Evolutionary conservation across 2,329 filamentous ascomycete genomes (phyloP).

Genomic region (Gaeumannomyces sp.): DNA sequence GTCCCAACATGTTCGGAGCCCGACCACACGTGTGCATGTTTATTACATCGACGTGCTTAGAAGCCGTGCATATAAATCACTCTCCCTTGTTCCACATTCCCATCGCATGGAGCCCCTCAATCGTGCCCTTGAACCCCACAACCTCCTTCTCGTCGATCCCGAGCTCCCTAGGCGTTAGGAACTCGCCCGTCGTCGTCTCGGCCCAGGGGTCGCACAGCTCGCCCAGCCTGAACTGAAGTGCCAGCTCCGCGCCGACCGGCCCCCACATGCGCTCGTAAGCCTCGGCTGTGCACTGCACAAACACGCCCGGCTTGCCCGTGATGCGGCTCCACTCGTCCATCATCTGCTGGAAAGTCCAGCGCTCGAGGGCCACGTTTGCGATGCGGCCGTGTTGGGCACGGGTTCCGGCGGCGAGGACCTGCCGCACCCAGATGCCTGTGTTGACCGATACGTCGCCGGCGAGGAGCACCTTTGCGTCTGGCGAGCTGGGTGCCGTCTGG

Average conservation of each 20-base stretch:
- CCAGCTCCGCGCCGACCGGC: slow-evolving; percentile 17
- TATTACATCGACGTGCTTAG: no score
- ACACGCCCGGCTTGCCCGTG: slow-evolving; percentile 18
- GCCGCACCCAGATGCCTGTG: slow-evolving; percentile 21
- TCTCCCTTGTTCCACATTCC: no score
- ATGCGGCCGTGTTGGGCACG: slow-evolving; percentile 16
- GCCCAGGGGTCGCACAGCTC: slow-evolving; percentile 16
- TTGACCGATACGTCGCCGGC: slow-evolving; percentile 20
- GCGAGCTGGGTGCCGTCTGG: no score
- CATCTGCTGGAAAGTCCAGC: slow-evolving; percentile 19
- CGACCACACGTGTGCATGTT: no score
- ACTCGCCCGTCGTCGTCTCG: no score
- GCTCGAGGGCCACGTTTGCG: slow-evolving; percentile 20
- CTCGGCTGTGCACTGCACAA: slow-evolving; percentile 16
- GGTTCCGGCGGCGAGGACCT: slow-evolving; percentile 14
- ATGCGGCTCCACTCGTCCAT: slow-evolving; percentile 19
- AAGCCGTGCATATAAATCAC: no score
- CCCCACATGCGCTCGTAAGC: slow-evolving; percentile 18
- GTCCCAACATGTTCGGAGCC: no score
- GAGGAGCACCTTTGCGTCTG: slow-evolving; percentile 18
- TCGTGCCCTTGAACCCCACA: no score
- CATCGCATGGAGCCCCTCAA: no score
- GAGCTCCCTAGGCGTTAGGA: no score
- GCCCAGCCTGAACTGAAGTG: slow-evolving; percentile 20
- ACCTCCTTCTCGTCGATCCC: no score